Percentiles rank a stretch among this genome's conserved stretches.
These are phyloP conservation scores for Stachybotrys chlorohalonatus DNA, from an alignment of 2,329 filamentous ascomycete species.

Conservation along the genomic window DNA sequence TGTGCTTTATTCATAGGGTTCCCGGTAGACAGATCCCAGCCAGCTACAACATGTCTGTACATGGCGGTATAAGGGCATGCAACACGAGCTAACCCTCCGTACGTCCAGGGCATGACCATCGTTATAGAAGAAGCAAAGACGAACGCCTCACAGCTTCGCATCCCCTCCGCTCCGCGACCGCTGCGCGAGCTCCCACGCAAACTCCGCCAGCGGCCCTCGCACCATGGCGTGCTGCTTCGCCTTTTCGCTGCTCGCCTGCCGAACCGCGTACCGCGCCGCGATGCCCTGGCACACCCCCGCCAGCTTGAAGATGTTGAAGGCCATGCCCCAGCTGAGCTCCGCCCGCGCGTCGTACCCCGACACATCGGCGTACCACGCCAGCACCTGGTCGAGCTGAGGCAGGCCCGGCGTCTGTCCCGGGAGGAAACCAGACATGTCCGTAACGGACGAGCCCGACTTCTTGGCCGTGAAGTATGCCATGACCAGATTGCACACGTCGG, in stretches of 20 bases:
- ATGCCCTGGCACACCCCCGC: slow-evolving; percentile 75
- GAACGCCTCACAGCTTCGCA: slow-evolving; percentile 14
- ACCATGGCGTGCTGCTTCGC: slow-evolving; percentile 63
- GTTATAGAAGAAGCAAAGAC: neutral
- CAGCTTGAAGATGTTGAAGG: slow-evolving; percentile 53
- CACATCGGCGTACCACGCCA: slow-evolving; percentile 31
- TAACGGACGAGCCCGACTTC: slow-evolving; percentile 9
- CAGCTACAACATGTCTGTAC: too few species aligned
- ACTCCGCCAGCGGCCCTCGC: slow-evolving; percentile 63
- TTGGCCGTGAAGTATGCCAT: slow-evolving; percentile 30
- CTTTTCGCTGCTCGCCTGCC: slow-evolving; percentile 83
- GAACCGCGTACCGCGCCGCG: slow-evolving; percentile 71
- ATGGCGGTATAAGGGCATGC: too few species aligned
- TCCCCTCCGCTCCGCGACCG: slow-evolving; percentile 18
- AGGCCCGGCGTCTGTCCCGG: slow-evolving; percentile 58
- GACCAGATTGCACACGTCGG: slow-evolving; percentile 74
- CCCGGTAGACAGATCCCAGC: too few species aligned
- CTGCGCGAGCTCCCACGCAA: slow-evolving; percentile 68
- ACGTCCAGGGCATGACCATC: too few species aligned
- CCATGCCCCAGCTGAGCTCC: slow-evolving; percentile 52
- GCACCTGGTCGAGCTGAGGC: slow-evolving; percentile 29
- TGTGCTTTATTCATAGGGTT: too few species aligned
- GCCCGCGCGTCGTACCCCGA: slow-evolving; percentile 62
- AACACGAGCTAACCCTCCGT: too few species aligned
- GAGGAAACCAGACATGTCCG: slow-evolving; percentile 43